These are phyloP conservation scores for Solanum ossicruentum DNA, from an alignment of 257 asterid species.

Conservation along the genomic window DNA sequence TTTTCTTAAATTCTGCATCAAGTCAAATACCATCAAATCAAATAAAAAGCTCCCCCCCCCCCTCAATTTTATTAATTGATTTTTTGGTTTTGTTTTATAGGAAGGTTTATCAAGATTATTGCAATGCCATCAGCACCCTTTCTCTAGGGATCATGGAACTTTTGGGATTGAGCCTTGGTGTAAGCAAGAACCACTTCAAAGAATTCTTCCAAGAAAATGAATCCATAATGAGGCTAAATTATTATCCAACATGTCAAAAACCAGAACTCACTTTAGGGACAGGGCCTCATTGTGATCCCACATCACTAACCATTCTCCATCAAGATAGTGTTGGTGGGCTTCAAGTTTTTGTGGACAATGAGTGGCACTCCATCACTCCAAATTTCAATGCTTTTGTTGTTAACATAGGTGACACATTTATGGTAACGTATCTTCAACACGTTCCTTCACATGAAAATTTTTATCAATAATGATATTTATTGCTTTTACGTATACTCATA, in stretches of 20 bases:
- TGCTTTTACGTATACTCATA: background rate
- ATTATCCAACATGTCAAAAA: conserved; percentile 9
- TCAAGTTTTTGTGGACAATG: conserved; percentile 6
- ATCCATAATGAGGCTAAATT: conserved; percentile 9
- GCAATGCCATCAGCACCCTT: conserved; percentile 4
- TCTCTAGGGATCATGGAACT: conserved; percentile 6
- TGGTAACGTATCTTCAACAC: background rate
- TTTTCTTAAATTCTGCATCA: background rate
- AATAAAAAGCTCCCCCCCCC: background rate
- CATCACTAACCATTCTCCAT: conserved; percentile 13
- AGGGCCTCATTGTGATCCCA: conserved; percentile 20
- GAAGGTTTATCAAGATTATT: conserved; percentile 2
- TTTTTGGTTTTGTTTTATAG: background rate
- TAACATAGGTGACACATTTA: conserved; percentile 9
- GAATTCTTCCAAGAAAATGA: conserved; percentile 1
- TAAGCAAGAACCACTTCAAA: background rate
- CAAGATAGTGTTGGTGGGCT: conserved; percentile 13
- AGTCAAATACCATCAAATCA: background rate
- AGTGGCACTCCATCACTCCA: conserved; percentile 8
- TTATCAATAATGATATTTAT: background rate
- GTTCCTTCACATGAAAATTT: background rate
- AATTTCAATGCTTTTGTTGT: conserved; percentile 4
- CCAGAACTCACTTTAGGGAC: conserved; percentile 9
- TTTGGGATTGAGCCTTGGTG: conserved; percentile 10
- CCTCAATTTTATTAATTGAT: background rate